Base-by-base conservation (phyloP, 2,329 filamentous ascomycete genomes). In the Colletotrichum plurivorum region DNA sequence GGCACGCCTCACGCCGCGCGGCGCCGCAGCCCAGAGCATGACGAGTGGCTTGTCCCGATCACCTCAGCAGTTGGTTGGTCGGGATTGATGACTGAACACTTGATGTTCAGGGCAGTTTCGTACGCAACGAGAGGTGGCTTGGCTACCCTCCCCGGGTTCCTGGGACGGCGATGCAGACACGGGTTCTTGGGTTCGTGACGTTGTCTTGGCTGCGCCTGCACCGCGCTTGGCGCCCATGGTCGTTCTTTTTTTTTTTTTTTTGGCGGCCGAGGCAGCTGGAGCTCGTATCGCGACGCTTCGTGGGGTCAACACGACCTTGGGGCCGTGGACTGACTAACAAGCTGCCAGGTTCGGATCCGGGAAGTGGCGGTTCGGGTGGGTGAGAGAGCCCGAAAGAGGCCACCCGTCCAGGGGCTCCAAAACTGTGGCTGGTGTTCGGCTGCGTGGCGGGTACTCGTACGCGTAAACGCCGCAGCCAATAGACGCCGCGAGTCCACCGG, bases 311-410 rank as follows among this genome's bases (percentile, higher is more conserved):
- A 58, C 16, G 65, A 45, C 60, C 39, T 63, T 54, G 25, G 49
- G 48, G 43, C 60, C n/a, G 36, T 36, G 10, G 10, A 36, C 36
- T 69, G 36, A 65, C 49, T 51, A 56, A 60, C 20, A 48, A 65
- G 36, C n/a, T 22, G 48, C 66, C 49, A 53, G 41, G 54, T 64
- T 59, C 16, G 60, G 65, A 63, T 63, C 65, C 60, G 65, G 65
- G 61, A 64, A 65, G 65, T 68, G 60, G 60, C 65, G 54, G 65
- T 16, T 57, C 61, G 61, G 60, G 48, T 54, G 46, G 46, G 31
- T 43, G 46, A 16, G 16, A 25, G 27, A 20, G 45, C 39, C 22
- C 15, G 31, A 52, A 36, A 18, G 43, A 55, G 45, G 51, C 31
- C 20, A 56, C 18, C 59, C 53, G 59, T 53, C 16, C 31, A 36